Base-by-base conservation (phyloP, 176 grass and related monocot genomes). In the Typha latifolia region DNA sequence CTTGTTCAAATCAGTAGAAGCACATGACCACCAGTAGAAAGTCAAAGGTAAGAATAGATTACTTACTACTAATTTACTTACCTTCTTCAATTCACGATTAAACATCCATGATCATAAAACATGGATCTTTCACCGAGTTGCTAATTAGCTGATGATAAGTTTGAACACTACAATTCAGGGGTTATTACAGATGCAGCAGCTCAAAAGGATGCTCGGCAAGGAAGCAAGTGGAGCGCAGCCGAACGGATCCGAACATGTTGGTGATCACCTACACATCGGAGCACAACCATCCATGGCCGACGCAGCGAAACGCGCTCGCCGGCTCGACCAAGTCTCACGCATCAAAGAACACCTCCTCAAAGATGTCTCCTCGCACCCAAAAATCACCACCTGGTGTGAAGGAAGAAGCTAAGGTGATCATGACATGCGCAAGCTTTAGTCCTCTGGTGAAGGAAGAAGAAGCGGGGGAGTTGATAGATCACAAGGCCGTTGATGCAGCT, bases 191-290 rank as follows among this genome's bases (percentile, higher is more conserved):
- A 22, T 99, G 94, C 66, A 99, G 94, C 89, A 99, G 94, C 72
- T 99, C 94, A 16, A 99, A 99, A 43, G 94, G 86, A 5, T 99
- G 94, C 82, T 82, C 89, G 10, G 94, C 94, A 34, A 69, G 88
- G 83, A 99, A 99, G 81, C 94, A 99, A 81, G 94, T 99, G 26
- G 94, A 99, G 89, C 89, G 94, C 31, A 99, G 94, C 76, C 94
- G 94, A 77, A 85, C 94, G 14, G 94, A 99, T 74, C 94, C 94
- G 1, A 85, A 79, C 76, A 93, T 99, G 94, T 72, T 99, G 12
- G 89, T 99, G 76, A 82, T 99, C 86, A 99, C 94, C 72, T 99
- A 99, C 81, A 93, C 83, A 59, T 93, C 94, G 56, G 94, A 99
- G 64, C 94, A 99, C 86, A 93, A 99, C 79, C 94, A 99, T 34